These are phyloP conservation scores for Colletotrichum lupini DNA, from an alignment of 2,329 filamentous ascomycete species.

Conservation along the genomic window DNA sequence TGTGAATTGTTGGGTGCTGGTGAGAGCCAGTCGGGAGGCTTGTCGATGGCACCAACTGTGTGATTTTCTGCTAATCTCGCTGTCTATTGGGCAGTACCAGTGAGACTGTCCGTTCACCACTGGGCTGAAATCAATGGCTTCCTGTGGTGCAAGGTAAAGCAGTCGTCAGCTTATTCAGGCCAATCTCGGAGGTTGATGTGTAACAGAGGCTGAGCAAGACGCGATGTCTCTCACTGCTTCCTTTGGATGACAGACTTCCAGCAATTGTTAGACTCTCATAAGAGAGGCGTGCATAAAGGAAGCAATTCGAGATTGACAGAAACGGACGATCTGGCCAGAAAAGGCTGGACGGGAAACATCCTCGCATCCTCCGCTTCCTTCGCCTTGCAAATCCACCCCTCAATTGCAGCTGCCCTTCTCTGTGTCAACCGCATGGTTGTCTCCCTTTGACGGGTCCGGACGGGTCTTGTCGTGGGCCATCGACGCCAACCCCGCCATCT, in stretches of 20 bases:
- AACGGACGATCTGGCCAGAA: background rate
- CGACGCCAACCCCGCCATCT: background rate
- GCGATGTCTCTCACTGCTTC: background rate
- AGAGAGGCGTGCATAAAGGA: background rate
- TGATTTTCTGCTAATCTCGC: background rate
- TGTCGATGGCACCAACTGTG: background rate
- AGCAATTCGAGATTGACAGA: background rate
- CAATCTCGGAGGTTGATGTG: background rate
- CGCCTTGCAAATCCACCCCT: background rate
- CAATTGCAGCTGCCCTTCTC: background rate
- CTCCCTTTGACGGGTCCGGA: background rate
- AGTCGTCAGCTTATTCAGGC: conserved; percentile 2
- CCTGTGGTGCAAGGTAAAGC: background rate
- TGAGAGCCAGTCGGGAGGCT: background rate
- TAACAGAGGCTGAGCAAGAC: background rate
- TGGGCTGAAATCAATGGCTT: background rate
- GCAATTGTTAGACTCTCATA: background rate
- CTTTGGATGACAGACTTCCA: too few relatives aligned
- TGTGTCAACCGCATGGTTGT: background rate
- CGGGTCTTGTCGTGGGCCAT: background rate
- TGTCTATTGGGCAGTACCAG: background rate
- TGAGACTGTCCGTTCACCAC: background rate
- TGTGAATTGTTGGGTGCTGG: background rate
- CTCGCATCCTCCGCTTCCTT: background rate
- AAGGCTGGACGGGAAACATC: background rate